Evolutionary conservation across 1,284 basidiomycete species (phyloP), one percentile per base, ranked within the genome.

Genomic region (Sporisorium graminicola): DNA sequence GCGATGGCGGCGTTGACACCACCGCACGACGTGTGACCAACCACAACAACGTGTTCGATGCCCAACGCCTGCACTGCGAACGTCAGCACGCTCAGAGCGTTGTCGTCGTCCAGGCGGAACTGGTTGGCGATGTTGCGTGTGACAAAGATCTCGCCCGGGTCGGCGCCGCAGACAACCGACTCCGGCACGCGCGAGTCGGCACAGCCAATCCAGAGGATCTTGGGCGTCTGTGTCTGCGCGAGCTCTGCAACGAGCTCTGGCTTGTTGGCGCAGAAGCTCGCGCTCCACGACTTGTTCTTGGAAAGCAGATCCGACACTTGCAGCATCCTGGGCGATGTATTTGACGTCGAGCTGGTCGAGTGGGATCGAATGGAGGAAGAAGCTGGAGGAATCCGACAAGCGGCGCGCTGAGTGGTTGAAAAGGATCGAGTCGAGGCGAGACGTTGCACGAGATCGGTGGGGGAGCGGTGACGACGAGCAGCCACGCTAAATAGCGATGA

Each of bases 11-110:
- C 86, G 22, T 61, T 65, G 43, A 87, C 85, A 58, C 87, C 87
- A 33, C 87, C 87, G 69, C 87, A 87, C 37, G 80, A 81, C 1
- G 85, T 86, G 80, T 87, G 86, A 18, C 86, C 86, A 53, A 83
- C 74, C 10, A 95, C 87, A 65, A 93, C 88, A 72, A 95, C 92
- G 87, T 98, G 92, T 86, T 93, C 89, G 46, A 95, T 92, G 63
- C 92, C 91, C 65, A 97, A 88, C 77, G 89, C 88, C 74, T 90
- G 89, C 43, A 98, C 88, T 9, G 93, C 95, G 86, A 92, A 98
- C 9, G 90, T 88, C 69, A 98, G 89, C 2, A 94, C 92, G 1
- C 94, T 90, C 54, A 91, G 88, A 1, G 91, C 91, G 75, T 90
- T 94, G 80, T 91, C 90, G 86, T 98, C 95, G 69, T 91, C 87